These are phyloP conservation scores for Solanum aculeatissimum DNA, from an alignment of 305 asterid species.

Conservation along the genomic window DNA sequence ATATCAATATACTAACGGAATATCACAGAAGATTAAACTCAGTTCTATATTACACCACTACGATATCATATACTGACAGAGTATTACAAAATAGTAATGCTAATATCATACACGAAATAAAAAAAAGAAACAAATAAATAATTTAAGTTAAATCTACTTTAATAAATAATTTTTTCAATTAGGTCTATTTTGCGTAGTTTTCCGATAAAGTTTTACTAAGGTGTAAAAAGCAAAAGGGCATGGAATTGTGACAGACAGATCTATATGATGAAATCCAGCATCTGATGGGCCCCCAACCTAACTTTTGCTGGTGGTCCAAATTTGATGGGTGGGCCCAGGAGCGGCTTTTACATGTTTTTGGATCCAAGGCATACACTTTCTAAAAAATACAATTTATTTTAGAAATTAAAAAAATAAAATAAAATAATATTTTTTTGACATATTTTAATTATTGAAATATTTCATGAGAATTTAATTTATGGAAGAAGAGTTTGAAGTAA, in stretches of 20 bases:
- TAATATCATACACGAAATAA: too few species aligned
- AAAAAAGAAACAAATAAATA: too few species aligned
- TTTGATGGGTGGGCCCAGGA: conserved; percentile 15
- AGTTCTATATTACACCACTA: too few species aligned
- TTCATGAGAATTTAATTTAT: background rate
- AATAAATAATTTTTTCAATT: too few species aligned
- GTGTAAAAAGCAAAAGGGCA: background rate
- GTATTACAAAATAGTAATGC: too few species aligned
- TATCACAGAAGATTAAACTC: too few species aligned
- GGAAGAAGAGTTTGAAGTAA: rapidly evolving
- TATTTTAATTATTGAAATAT: background rate
- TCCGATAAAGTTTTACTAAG: background rate
- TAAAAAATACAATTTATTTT: background rate
- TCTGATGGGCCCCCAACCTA: conserved; percentile 14
- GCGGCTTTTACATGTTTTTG: conserved; percentile 2
- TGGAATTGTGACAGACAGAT: conserved; percentile 13
- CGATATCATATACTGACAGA: too few species aligned
- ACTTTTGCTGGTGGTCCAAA: conserved; percentile 26
- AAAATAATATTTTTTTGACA: background rate
- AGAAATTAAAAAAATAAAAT: background rate
- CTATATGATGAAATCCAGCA: conserved; percentile 31
- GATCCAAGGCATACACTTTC: conserved; percentile 24
- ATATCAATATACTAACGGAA: too few species aligned
- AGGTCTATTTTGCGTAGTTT: too few species aligned
- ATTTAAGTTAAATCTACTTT: too few species aligned